Conservation (phyloP, 2,329 filamentous ascomycete species). For the Penicillium sp. region DNA sequence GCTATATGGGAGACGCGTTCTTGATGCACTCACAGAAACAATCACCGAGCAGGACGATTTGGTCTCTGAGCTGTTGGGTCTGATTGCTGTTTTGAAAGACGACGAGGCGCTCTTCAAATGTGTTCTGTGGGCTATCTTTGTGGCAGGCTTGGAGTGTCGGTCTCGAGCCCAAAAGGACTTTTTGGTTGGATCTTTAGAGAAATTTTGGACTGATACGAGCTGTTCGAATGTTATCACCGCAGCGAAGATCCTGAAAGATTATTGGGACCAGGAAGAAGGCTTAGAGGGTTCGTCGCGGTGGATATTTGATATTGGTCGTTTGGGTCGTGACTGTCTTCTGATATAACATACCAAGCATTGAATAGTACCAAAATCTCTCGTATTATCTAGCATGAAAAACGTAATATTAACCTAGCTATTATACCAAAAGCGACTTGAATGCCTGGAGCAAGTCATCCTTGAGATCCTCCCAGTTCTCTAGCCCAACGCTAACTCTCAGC, state of each 20-base stretch:
- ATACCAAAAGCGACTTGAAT: slow-evolving; percentile 1
- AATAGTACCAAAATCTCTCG: background rate
- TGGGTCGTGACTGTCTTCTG: slow-evolving; percentile 32
- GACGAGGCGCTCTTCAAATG: slow-evolving; percentile 32
- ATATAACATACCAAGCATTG: slow-evolving; percentile 16
- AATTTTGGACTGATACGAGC: slow-evolving; percentile 30
- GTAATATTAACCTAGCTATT: background rate
- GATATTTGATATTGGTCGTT: slow-evolving; percentile 31
- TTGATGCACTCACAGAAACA: slow-evolving; percentile 23
- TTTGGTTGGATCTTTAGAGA: slow-evolving; percentile 25
- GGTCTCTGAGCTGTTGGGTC: slow-evolving; percentile 25
- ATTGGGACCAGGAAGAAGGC: slow-evolving; percentile 23
- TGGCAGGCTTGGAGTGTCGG: slow-evolving; percentile 33
- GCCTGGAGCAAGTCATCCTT: slow-evolving; percentile 62
- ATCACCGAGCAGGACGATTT: slow-evolving; percentile 17
- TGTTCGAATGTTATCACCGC: slow-evolving; percentile 37
- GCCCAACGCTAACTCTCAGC: slow-evolving; percentile 76
- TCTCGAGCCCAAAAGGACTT: slow-evolving; percentile 22
- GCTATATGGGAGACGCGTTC: slow-evolving; percentile 33
- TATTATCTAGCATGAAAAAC: too few species aligned
- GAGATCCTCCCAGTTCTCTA: slow-evolving; percentile 82
- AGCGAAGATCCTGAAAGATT: slow-evolving; percentile 26
- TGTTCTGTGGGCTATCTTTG: slow-evolving; percentile 36
- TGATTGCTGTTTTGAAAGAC: slow-evolving; percentile 25
- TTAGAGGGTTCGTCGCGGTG: slow-evolving; percentile 17